A percentile compares a stretch with the other conserved stretches of the same genome.
Conservation (phyloP, 768 basidiomycete genomes). For the Trametes coccinea region DNA sequence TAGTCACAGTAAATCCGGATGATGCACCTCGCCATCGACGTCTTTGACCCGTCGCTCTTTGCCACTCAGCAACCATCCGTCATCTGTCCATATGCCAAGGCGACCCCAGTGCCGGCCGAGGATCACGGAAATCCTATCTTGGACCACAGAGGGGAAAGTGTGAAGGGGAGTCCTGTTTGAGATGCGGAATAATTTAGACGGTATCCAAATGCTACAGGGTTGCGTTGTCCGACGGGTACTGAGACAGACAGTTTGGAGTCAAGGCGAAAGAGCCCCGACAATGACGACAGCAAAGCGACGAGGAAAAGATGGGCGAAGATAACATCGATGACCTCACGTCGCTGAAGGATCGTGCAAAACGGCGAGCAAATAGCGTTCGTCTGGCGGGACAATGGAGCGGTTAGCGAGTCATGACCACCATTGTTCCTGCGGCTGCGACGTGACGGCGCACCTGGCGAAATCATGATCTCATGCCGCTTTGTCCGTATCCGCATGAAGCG, state of each 20-base stretch:
- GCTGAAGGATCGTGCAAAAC: constrained; percentile 75
- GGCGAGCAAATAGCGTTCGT: constrained; percentile 78
- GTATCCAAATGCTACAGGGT: constrained; percentile 20
- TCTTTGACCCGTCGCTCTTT: background rate
- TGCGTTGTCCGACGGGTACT: constrained; percentile 4
- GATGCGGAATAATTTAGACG: constrained; percentile 10
- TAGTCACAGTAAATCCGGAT: background rate
- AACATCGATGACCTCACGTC: constrained; percentile 33
- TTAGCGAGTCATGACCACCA: background rate
- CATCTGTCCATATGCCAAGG: background rate
- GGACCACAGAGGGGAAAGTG: too few relatives aligned
- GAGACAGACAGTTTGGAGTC: constrained; percentile 4
- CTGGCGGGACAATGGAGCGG: constrained; percentile 38
- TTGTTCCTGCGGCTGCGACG: constrained; percentile 10
- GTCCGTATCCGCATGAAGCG: constrained; percentile 90
- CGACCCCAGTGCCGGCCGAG: background rate
- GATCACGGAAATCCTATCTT: background rate
- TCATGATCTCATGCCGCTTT: constrained; percentile 90
- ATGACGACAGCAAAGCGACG: background rate
- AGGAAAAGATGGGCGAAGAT: background rate
- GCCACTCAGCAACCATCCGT: background rate
- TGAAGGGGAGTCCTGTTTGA: background rate
- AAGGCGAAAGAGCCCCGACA: background rate
- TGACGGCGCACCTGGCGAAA: constrained; percentile 75
- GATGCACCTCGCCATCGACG: background rate